These are phyloP conservation scores for Kregervanrija fluxuum DNA, from an alignment of 805 yeast genomes.

Conservation along the genomic window DNA sequence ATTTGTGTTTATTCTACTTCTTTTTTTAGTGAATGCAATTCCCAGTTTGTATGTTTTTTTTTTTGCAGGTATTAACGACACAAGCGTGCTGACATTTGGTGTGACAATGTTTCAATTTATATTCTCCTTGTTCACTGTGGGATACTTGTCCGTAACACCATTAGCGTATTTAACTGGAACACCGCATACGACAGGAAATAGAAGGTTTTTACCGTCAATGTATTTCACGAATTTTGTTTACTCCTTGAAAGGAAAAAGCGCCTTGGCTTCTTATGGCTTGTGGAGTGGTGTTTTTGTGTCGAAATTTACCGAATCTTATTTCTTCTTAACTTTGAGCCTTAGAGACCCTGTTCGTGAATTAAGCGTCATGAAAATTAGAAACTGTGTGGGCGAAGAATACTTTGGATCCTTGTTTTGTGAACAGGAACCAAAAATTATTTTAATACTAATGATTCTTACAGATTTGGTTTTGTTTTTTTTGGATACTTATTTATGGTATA, in stretches of 20 bases:
- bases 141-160: constrained; percentile 58
- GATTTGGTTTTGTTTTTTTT: constrained; percentile 66
- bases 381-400: constrained; percentile 56
- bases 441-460: constrained; percentile 47
- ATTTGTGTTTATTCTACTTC: constrained; percentile 32
- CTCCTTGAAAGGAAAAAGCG: constrained; percentile 43
- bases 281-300: constrained; percentile 64
- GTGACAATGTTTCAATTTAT: constrained; percentile 50
- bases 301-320: constrained; percentile 71
- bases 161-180: constrained; percentile 47
- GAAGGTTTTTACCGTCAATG: constrained; percentile 45
- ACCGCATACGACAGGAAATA: constrained; percentile 23
- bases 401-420: constrained; percentile 48
- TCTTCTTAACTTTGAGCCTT: constrained; percentile 64
- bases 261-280: constrained; percentile 56
- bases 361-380: constrained; percentile 42
- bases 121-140: constrained; percentile 45
- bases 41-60: constrained; percentile 52
- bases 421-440: constrained; percentile 49
- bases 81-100: constrained; percentile 30
- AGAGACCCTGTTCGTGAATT: constrained; percentile 70
- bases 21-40: constrained; percentile 37
- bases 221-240: constrained; percentile 57
- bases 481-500: constrained; percentile 83
- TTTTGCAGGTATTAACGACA: constrained; percentile 27